Evolutionary conservation across 2,329 filamentous ascomycete genomes (phyloP).

Genomic region (Ceratocystis diversiconidia): DNA sequence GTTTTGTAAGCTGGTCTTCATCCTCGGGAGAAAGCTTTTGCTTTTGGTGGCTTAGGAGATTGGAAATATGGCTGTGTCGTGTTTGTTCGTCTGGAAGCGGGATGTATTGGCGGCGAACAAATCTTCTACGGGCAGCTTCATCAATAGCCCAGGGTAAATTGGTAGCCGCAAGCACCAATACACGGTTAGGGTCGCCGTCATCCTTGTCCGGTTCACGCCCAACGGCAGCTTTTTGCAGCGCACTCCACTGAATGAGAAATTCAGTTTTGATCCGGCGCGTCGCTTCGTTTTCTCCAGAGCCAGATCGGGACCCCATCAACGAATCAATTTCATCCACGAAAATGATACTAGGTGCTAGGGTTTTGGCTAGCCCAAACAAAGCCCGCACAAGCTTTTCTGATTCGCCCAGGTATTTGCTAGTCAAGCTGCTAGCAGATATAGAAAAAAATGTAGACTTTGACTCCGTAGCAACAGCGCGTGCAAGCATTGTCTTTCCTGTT

Average conservation of each 20-base stretch:
- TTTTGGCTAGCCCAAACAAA: slow-evolving; percentile 77
- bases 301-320: slow-evolving; percentile 68
- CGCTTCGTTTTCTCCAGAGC: slow-evolving; percentile 79
- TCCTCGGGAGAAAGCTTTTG: slow-evolving; percentile 61
- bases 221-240: slow-evolving; percentile 80
- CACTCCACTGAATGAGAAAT: slow-evolving; percentile 94
- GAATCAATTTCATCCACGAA: slow-evolving; percentile 99
- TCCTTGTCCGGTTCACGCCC: slow-evolving; percentile 45
- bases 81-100: slow-evolving; percentile 78
- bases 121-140: slow-evolving; percentile 78
- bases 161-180: slow-evolving; percentile 86
- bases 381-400: slow-evolving; percentile 92
- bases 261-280: slow-evolving; percentile 92
- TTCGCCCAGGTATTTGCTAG: slow-evolving; percentile 90
- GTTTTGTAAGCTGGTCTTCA: slow-evolving; percentile 55
- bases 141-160: slow-evolving; percentile 98
- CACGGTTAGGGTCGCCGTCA: slow-evolving; percentile 64
- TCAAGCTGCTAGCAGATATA: slow-evolving; percentile 85
- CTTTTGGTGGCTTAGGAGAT: slow-evolving; percentile 73
- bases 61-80: slow-evolving; percentile 62
- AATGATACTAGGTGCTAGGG: slow-evolving; percentile 84
- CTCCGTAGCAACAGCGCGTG: slow-evolving; percentile 85
- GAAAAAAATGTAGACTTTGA: slow-evolving; percentile 93
- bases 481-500: slow-evolving; percentile 98
- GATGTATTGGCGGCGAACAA: slow-evolving; percentile 91